Base-by-base conservation (phyloP, 176 grass and related monocot genomes). In the Oryza meridionalis region DNA sequence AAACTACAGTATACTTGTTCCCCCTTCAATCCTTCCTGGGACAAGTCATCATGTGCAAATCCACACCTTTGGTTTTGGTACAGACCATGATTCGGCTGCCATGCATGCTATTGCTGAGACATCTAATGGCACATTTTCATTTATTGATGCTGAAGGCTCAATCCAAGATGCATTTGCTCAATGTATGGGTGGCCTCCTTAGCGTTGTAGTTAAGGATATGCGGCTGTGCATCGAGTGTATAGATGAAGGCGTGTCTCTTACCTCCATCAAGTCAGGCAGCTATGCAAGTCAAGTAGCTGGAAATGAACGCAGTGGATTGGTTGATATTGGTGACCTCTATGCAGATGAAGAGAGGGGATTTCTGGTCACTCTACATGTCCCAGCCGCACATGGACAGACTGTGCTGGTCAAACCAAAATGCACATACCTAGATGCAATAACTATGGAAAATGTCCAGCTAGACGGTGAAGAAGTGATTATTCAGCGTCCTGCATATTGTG, bases 331-430 rank as follows among this genome's bases (percentile, higher is more conserved):
- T 8, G 91, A 98, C 66, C 70, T 98, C 6, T 98, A 98, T 78
- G 93, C 96, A 61, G 96, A 98, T 49, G 96, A 98, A 83, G 96
- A 93, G 83, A 93, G 96, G 84, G 91, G 85, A 8, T 95, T 98
- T 90, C 76, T 84, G 75, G 25, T 95, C 87, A 84, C 62, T 77
- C 17, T 84, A 63, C 53, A 80, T 76, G 69, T 92, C 84, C 86
- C 94, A 65, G 69, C 70, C 45, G 70, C 26, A 25, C 58, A 40
- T 25, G 89, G 85, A n/a, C 84, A 90, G 55, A 77, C 72, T 65
- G 32, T 79, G 17, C 75, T 98, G 66, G 87, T 95, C 31, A 82
- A 85, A 86, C 82, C 86, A 67, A 88, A 65, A 22, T 95, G 91
- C 24, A 65, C 55, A 58, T 93, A 95, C 68, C 77, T 76, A 62